Percentiles rank a stretch among this genome's conserved stretches.
Conservation (phyloP, 257 asterid species). For the Forsythia suspensa region DNA sequence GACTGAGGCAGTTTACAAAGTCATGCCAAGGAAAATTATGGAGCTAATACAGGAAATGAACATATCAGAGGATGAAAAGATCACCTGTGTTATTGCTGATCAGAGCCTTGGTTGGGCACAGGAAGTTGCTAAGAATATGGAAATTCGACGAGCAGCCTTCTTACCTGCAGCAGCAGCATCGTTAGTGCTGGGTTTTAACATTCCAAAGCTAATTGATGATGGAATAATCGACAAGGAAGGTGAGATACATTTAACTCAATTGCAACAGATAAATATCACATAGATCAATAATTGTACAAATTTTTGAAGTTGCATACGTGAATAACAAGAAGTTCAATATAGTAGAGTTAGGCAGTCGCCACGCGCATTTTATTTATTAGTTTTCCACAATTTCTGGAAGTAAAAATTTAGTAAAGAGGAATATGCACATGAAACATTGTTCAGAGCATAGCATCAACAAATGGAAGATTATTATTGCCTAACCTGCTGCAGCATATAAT, state of each 20-base stretch:
- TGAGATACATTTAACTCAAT: conserved; percentile 7
- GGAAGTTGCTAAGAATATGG: conserved; percentile 38
- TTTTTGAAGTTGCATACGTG: neutral
- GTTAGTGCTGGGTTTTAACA: conserved; percentile 42
- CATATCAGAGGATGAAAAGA: conserved; percentile 15
- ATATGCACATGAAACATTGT: too few relatives aligned
- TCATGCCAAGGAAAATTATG: conserved; percentile 48
- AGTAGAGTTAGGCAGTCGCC: too few relatives aligned
- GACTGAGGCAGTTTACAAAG: conserved; percentile 33
- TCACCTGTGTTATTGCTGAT: conserved; percentile 56
- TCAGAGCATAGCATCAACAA: too few relatives aligned
- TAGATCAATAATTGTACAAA: neutral
- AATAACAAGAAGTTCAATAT: neutral
- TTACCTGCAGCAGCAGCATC: conserved; percentile 58
- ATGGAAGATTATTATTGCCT: too few relatives aligned
- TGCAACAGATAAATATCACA: too few relatives aligned
- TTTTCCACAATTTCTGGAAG: too few relatives aligned
- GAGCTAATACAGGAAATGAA: conserved; percentile 37
- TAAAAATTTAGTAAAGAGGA: too few relatives aligned
- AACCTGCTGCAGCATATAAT: neutral
- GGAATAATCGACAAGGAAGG: conserved; percentile 51
- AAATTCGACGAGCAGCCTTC: conserved; percentile 48
- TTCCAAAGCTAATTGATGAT: conserved; percentile 49
- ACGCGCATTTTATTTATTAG: too few relatives aligned
- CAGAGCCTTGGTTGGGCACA: conserved; percentile 43